Base-by-base conservation (phyloP, 257 asterid species). In the Euphrasia confusa region DNA sequence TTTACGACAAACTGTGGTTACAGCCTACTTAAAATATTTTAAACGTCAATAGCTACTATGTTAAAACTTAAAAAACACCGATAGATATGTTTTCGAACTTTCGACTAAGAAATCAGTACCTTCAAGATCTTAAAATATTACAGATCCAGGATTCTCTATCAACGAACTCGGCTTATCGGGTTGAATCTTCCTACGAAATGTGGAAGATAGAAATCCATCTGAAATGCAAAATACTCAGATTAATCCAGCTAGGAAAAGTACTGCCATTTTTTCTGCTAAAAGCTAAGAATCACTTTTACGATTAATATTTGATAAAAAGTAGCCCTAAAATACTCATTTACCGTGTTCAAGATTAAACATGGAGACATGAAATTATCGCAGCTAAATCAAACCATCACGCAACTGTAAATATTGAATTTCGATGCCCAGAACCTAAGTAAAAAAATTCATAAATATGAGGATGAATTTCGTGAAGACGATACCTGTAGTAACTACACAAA, bases 311-410 rank as follows among this genome's bases (percentile, higher is more conserved):
- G 49, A 70, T 13, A 8, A 8, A 18, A 53, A 33, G 4, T 26
- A 52, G 7, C 56, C 45, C n/a, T 32, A 37, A 15, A 53, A 28
- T 28, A 26, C 67, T 52, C 70, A 47, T 42, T 42, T 9, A 58
- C 24, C 62, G 60, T 35, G n/a, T n/a, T 50, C 61, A 28, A 57
- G 28, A 28, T 24, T 4, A 68, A 62, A 18, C 54, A 56, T 52
- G n/a, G 4, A 56, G 47, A 12, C 11, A 30, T 28, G 26, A 21
- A 37, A 52, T 21, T 32, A 13, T 27, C 15, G 55, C 55, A 50
- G 55, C 55, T 50, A 7, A n/a, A 50, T 15, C 55, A 50, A 50
- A 5, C 55, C 27, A 17, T 2, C 27, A 15, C 28, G 55, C 27
- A 50, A 50, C 26, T 4, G 27, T 55, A 24, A 47, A 47, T 27